These are phyloP conservation scores for Stereocaulon alpinum DNA, from an alignment of 495 filamentous ascomycete species.

Conservation along the genomic window DNA sequence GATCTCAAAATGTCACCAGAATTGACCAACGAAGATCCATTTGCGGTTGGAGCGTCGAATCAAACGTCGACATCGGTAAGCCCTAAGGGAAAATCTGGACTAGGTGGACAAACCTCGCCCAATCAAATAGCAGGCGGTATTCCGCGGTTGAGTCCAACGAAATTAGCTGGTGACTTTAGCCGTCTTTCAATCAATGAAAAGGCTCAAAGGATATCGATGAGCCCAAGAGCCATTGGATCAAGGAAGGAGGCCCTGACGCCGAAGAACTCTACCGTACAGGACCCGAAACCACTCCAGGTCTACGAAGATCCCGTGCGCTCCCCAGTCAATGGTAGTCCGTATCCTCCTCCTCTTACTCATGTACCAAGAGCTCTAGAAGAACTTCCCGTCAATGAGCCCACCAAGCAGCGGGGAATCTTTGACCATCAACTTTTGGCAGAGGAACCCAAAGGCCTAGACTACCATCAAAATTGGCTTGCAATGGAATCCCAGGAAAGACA, in stretches of 20 bases:
- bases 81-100: neutral
- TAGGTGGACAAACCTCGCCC: neutral
- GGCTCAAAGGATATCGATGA: constrained; percentile 18
- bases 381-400: constrained; percentile 28
- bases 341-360: constrained; percentile 3
- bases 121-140: constrained; percentile 4
- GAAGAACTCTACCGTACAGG: constrained; percentile 1
- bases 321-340: neutral
- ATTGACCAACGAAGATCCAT: constrained; percentile 1
- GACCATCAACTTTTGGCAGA: constrained; percentile 17
- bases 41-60: neutral
- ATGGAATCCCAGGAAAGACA: constrained; percentile 9
- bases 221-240: constrained; percentile 14
- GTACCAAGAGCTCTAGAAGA: constrained; percentile 22
- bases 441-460: constrained; percentile 11
- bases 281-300: constrained; percentile 27
- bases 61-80: neutral
- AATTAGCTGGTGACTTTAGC: constrained; percentile 1
- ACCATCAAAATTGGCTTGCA: constrained; percentile 16
- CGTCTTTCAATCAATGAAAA: neutral
- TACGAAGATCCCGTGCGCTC: constrained; percentile 35
- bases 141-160: constrained; percentile 4
- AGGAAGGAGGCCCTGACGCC: constrained; percentile 15
- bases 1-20: neutral
- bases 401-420: constrained; percentile 16